Percentiles rank a stretch among this genome's conserved stretches.
Conservation (phyloP, 106 monocot species). For the Acanthochlamys bracteata region DNA sequence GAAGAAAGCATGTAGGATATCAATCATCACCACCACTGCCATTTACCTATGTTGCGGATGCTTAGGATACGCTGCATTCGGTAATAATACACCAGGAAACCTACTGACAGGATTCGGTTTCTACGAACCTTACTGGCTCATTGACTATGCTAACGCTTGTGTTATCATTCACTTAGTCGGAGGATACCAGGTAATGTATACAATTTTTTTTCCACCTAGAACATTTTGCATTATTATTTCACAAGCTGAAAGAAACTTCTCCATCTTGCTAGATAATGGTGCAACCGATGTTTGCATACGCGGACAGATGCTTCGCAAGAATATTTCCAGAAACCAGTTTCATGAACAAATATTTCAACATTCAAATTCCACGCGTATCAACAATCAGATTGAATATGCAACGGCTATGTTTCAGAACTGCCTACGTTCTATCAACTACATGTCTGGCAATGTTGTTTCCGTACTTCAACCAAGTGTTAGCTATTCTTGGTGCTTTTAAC, state of each 20-base stretch:
- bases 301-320: slow-evolving; percentile 9
- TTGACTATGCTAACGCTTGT: slow-evolving; percentile 45
- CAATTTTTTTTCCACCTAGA: too few species aligned
- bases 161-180: slow-evolving; percentile 50
- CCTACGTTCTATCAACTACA: slow-evolving; percentile 18
- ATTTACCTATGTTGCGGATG: slow-evolving; percentile 55
- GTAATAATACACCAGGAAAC: slow-evolving; percentile 37
- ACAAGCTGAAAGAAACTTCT: too few species aligned
- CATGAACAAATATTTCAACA: neutral
- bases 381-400: slow-evolving; percentile 12
- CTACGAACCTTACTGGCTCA: slow-evolving; percentile 57
- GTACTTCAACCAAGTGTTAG: slow-evolving; percentile 36
- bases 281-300: slow-evolving; percentile 29
- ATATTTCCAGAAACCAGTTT: slow-evolving; percentile 10
- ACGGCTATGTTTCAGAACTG: slow-evolving; percentile 18
- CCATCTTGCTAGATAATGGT: neutral
- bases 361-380: neutral
- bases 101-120: slow-evolving; percentile 60
- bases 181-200: slow-evolving; percentile 47
- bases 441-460: slow-evolving; percentile 24
- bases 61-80: slow-evolving; percentile 61
- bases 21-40: slow-evolving; percentile 32
- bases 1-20: slow-evolving; percentile 38
- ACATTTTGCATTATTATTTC: too few species aligned
- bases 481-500: slow-evolving; percentile 17